Conservation (phyloP, 78 protist species). For the Isochrysis galbana region DNA sequence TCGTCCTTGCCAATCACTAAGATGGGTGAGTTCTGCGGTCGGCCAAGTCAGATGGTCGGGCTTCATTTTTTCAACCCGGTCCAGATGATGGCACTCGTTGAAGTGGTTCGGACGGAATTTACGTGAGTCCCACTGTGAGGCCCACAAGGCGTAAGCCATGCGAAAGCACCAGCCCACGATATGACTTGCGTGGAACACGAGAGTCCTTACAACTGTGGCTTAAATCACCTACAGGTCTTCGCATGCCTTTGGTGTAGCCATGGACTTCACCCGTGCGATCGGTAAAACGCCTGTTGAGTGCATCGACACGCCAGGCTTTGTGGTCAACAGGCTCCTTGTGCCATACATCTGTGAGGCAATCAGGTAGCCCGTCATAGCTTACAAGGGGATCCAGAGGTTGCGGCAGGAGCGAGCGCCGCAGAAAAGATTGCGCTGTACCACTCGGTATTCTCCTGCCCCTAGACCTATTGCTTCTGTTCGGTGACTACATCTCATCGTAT, state of each 20-base stretch:
- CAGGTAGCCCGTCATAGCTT: too few species aligned
- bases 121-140: neutral
- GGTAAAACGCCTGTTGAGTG: constrained; percentile 30
- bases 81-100: constrained; percentile 60
- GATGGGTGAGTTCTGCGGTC: neutral
- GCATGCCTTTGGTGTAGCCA: neutral
- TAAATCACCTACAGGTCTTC: neutral
- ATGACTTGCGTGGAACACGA: neutral
- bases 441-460: too few species aligned
- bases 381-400: too few species aligned
- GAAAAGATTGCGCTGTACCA: too few species aligned
- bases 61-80: constrained; percentile 76
- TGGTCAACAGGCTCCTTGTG: constrained; percentile 65
- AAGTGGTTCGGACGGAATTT: neutral
- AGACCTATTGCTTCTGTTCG: too few species aligned
- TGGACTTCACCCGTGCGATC: neutral
- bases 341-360: constrained; percentile 61
- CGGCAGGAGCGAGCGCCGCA: too few species aligned
- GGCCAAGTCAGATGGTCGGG: constrained; percentile 31
- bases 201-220: neutral
- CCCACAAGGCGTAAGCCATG: neutral
- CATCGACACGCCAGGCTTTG: constrained; percentile 43
- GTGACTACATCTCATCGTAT: too few species aligned
- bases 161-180: neutral
- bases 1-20: constrained; percentile 39